Conservation (phyloP, 202 grass and related monocot genomes). For the Digitaria exilis region DNA sequence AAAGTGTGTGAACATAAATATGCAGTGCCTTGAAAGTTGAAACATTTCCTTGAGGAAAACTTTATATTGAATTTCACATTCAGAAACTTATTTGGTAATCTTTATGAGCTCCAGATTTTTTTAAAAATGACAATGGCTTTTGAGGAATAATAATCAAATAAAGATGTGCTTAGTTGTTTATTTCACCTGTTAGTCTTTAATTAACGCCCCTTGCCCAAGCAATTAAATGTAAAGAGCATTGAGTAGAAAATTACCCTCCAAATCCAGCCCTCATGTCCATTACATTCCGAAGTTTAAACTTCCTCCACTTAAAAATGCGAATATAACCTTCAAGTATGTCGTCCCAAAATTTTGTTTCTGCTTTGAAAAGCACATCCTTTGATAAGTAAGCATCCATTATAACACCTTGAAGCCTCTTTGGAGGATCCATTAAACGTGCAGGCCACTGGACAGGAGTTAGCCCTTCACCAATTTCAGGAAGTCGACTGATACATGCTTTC, state of each 20-base stretch:
- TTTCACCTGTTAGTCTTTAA: neutral
- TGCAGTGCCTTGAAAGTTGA: neutral
- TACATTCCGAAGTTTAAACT: slow-evolving; percentile 76
- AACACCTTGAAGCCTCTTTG: slow-evolving; percentile 83
- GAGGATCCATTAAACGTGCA: slow-evolving; percentile 65
- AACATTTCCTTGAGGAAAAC: neutral
- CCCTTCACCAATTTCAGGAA: slow-evolving; percentile 69
- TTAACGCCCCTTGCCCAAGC: neutral
- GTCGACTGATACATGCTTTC: slow-evolving; percentile 76
- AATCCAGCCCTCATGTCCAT: slow-evolving; percentile 98
- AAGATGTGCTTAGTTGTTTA: neutral
- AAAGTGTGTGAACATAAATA: neutral
- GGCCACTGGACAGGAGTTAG: slow-evolving; percentile 63
- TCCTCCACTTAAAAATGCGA: slow-evolving; percentile 79
- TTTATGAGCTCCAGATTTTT: neutral
- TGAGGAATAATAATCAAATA: neutral
- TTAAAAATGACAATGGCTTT: neutral
- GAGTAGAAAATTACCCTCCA: slow-evolving; percentile 70
- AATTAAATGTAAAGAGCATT: slow-evolving; percentile 28
- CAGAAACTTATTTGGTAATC: neutral
- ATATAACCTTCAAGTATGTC: slow-evolving; percentile 67
- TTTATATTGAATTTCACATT: neutral
- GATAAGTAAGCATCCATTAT: slow-evolving; percentile 80
- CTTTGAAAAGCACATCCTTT: slow-evolving; percentile 89
- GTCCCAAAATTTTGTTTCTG: slow-evolving; percentile 84